Conservation (phyloP, 2,329 filamentous ascomycete genomes). For the Colletotrichum truncatum region DNA sequence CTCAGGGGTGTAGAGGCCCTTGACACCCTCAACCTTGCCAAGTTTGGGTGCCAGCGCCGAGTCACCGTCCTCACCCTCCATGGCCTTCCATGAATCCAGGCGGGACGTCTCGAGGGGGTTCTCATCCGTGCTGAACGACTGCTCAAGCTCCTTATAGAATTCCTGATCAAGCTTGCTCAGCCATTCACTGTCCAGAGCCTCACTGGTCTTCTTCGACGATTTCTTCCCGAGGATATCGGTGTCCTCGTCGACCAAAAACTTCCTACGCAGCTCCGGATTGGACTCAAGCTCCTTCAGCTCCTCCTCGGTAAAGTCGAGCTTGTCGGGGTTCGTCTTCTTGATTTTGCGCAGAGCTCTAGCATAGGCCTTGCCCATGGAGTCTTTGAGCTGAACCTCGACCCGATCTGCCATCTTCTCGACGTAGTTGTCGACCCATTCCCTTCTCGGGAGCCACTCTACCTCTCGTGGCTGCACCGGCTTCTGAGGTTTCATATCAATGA, state of each 20-base stretch:
- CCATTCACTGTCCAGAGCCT: slow-evolving; percentile 9
- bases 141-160: slow-evolving; percentile 36
- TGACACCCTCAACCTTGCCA: slow-evolving; percentile 62
- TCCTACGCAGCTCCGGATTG: slow-evolving; percentile 48
- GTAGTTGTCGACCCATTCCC: slow-evolving; percentile 70
- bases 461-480: slow-evolving; percentile 60
- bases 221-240: slow-evolving; percentile 2
- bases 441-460: slow-evolving; percentile 65
- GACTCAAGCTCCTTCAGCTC: slow-evolving; percentile 52
- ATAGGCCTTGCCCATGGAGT: slow-evolving; percentile 52
- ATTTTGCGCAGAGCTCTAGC: slow-evolving; percentile 51
- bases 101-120: slow-evolving; percentile 40
- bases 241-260: slow-evolving; percentile 44
- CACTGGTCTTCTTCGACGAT: background rate
- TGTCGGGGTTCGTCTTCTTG: slow-evolving; percentile 50
- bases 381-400: slow-evolving; percentile 52
- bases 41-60: slow-evolving; percentile 58
- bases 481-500: slow-evolving; percentile 75
- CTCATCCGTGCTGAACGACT: slow-evolving; percentile 35
- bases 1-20: slow-evolving; percentile 58
- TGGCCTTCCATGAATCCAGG: slow-evolving; percentile 42
- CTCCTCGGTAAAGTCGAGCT: slow-evolving; percentile 66
- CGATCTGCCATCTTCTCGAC: slow-evolving; percentile 54
- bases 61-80: slow-evolving; percentile 44
- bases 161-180: slow-evolving; percentile 34